These are phyloP conservation scores for Phaeosphaeriaceae sp. DNA, from an alignment of 2,329 filamentous ascomycete species.

Conservation along the genomic window DNA sequence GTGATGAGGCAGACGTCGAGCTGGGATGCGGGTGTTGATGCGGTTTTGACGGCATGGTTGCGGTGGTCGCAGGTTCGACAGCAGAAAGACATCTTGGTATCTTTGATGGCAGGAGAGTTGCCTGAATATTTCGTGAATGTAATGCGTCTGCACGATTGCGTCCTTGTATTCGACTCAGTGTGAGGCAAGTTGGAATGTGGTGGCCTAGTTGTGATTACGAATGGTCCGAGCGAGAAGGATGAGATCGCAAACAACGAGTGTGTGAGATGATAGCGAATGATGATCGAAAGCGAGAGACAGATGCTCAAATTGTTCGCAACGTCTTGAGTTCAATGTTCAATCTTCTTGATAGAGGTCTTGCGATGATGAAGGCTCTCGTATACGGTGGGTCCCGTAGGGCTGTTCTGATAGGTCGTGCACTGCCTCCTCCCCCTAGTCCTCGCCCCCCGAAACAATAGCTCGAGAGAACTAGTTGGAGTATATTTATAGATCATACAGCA, in stretches of 20 bases:
- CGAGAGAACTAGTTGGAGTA: not conserved
- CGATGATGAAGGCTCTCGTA: not conserved
- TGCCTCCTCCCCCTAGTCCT: not conserved
- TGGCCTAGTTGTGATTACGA: not conserved
- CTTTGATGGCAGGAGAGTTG: not conserved
- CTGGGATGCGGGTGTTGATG: slow-evolving; percentile 18
- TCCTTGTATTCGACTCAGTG: not conserved
- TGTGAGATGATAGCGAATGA: not conserved
- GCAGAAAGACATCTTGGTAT: slow-evolving; percentile 20
- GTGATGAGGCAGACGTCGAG: slow-evolving; percentile 33
- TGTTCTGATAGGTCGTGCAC: not conserved
- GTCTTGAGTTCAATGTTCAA: not conserved
- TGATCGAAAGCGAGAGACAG: not conserved
- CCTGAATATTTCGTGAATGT: not conserved
- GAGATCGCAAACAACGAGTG: not conserved
- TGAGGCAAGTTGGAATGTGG: not conserved
- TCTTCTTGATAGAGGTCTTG: not conserved
- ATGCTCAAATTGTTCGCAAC: not conserved
- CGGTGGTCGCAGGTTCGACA: slow-evolving; percentile 40
- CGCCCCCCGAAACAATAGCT: not conserved
- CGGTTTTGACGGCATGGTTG: slow-evolving; percentile 25
- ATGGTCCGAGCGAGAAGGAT: not conserved
- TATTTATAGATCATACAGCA: not conserved
- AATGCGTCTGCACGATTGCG: not conserved
- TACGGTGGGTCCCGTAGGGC: not conserved